Base-by-base conservation (phyloP, 129 eudicot genomes). In the Ambrosia artemisiifolia region DNA sequence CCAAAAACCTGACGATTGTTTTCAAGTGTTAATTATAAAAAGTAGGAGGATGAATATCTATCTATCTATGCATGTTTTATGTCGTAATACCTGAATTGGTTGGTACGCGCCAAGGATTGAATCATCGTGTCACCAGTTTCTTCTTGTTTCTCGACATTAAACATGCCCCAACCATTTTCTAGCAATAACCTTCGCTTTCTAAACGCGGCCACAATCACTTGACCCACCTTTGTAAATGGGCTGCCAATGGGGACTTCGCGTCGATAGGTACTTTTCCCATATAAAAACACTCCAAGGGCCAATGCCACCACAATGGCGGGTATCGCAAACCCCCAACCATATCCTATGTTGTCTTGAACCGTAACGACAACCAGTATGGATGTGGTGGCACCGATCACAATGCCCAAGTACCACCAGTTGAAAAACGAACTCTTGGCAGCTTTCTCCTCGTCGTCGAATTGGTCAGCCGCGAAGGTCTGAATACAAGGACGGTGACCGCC, bases 401-500 rank as follows among this genome's bases (percentile, higher is more conserved):
- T 81, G 0, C 95, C 95, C n/a, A 83, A 74, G 75, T 81, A 90
- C 96, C 96, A 90, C 95, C 95, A 90, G 53, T 90, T 90, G 83
- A 90, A 90, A 76, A 90, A 90, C 2, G 96, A 90, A 54, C 91
- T 87, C 75, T 87, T 90, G 40, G 85, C 87, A 16, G 57, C 74
- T 73, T 67, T 83, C 67, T 90, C 88, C 42, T 61, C 87, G 64
- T 85, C 87, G 19, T 85, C 87, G 51, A 90, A 90, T 61, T 90
- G 96, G 60, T 90, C 96, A 5, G 96, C 96, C 2, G 91, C 96
- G 20, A 90, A 90, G 3, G 95, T 83, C 68, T 90, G 96, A 0
- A 90, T 92, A 11, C 95, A 90, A 1, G 96, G 96, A 59, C 87
- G 87, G 69, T 90, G 96, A 2, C 95, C 96, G 9, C 96, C 95